phyloP scores from a whole-genome alignment of 352 stramenopile species.

The Globisporangium nunn region DNA sequence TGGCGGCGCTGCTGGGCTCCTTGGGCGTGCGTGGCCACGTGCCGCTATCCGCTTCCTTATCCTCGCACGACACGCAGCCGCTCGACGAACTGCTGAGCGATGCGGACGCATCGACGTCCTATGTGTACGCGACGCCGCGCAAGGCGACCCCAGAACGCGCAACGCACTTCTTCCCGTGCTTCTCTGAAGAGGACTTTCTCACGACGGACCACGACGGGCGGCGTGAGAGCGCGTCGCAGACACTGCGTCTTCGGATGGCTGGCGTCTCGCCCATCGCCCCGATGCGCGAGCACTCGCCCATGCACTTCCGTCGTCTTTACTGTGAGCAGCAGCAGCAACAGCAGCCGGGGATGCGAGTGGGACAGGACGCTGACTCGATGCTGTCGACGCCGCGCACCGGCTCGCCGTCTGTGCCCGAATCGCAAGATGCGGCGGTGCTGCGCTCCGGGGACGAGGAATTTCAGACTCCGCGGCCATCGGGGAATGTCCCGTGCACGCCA shows the following conservation, averaged over 20 bases:
- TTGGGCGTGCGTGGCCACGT: constrained; percentile 13
- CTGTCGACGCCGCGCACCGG: constrained; percentile 1
- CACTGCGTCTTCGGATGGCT: constrained; percentile 37
- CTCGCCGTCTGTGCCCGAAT: not conserved
- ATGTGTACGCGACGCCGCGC: constrained; percentile 58
- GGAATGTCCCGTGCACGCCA: not conserved
- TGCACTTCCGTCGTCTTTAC: constrained; percentile 3
- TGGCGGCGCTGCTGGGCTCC: constrained; percentile 28
- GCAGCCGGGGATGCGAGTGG: not conserved
- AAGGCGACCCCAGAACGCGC: not conserved
- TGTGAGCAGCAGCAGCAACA: not conserved
- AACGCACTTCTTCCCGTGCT: constrained; percentile 35
- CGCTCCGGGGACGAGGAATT: constrained; percentile 6
- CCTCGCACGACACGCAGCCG: constrained; percentile 4
- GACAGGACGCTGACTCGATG: not conserved
- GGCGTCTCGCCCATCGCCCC: constrained; percentile 57
- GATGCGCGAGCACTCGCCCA: not conserved
- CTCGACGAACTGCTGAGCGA: constrained; percentile 4
- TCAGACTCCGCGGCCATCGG: constrained; percentile 8
- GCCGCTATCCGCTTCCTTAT: not conserved
- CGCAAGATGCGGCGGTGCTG: constrained; percentile 1
- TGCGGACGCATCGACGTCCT: constrained; percentile 32
- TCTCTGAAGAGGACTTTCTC: constrained; percentile 50
- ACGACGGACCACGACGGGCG: not conserved
- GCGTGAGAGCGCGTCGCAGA: constrained; percentile 36